Percentiles rank a stretch among this genome's conserved stretches.
Evolutionary conservation across 225 moss, liverwort and hornwort genomes (phyloP).

Genomic region (Physcomitrellopsis africana): DNA sequence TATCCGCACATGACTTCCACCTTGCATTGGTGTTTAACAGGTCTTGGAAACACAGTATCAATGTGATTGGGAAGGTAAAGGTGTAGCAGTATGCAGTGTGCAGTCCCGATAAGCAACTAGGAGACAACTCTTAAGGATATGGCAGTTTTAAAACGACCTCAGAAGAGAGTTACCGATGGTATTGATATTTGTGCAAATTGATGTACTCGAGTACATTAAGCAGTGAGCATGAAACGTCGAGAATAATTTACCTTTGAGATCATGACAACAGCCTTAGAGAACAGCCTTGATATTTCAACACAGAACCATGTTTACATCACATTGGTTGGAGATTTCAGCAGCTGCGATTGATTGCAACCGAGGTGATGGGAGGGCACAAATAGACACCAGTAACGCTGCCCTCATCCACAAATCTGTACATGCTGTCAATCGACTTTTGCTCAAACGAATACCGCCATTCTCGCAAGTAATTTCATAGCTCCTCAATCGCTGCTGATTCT

Average conservation of each 20-base stretch:
- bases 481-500: slow-evolving; percentile 1
- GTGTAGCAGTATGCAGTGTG: neutral
- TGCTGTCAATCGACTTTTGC: neutral
- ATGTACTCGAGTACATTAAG: slow-evolving; percentile 11
- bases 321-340: slow-evolving; percentile 43
- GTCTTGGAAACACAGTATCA: neutral
- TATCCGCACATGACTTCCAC: slow-evolving; percentile 20
- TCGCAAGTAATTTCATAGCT: neutral
- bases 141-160: slow-evolving; percentile 5
- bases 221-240: slow-evolving; percentile 14
- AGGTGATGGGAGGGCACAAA: slow-evolving; percentile 26
- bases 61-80: neutral
- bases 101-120: neutral
- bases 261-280: slow-evolving; percentile 16
- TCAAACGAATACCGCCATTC: neutral
- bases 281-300: slow-evolving; percentile 28
- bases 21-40: slow-evolving; percentile 19
- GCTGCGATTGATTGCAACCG: slow-evolving; percentile 30
- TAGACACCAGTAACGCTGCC: slow-evolving; percentile 29
- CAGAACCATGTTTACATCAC: slow-evolving; percentile 38
- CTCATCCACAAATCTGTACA: neutral
- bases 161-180: slow-evolving; percentile 6
- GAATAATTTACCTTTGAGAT: slow-evolving; percentile 22
- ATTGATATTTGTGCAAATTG: slow-evolving; percentile 11
- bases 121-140: neutral